Evolutionary conservation across 345 rosid species (phyloP).

Genomic region (Jatropha curcas): DNA sequence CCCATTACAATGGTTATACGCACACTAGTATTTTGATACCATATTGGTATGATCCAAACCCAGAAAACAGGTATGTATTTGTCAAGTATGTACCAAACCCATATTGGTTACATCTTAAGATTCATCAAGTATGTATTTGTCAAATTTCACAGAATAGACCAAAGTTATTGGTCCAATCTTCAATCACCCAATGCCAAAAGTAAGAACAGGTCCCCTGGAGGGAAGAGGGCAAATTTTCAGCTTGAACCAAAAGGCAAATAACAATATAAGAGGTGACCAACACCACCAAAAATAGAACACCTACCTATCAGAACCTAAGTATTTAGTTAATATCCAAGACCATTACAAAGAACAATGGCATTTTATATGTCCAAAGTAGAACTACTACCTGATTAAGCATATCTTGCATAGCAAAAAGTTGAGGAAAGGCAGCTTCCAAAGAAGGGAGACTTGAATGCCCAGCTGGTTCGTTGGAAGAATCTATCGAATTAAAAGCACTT

Average conservation of each 20-base stretch:
- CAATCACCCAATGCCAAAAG: neutral
- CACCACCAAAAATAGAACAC: neutral
- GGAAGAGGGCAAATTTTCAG: neutral
- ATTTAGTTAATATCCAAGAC: neutral
- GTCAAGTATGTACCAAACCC: neutral
- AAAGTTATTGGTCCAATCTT: neutral
- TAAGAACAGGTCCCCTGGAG: neutral
- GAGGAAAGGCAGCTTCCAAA: conserved; percentile 46
- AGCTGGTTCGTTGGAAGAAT: conserved; percentile 47
- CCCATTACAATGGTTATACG: neutral
- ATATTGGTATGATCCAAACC: neutral
- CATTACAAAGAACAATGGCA: too few relatives aligned
- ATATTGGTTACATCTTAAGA: neutral
- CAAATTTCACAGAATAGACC: neutral
- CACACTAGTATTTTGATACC: neutral
- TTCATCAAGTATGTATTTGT: neutral
- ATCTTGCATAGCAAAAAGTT: conserved; percentile 58
- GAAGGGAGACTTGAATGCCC: conserved; percentile 40
- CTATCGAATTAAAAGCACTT: conserved; percentile 51
- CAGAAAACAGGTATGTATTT: neutral
- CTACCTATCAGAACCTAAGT: neutral
- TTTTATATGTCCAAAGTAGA: neutral
- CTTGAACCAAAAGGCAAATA: neutral
- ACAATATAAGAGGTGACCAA: too few relatives aligned
- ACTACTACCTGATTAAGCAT: conserved; percentile 72